Evolutionary conservation across 805 yeast species (phyloP), one percentile per base, ranked within the genome.

Genomic region (Nakazawaea ernobii): DNA sequence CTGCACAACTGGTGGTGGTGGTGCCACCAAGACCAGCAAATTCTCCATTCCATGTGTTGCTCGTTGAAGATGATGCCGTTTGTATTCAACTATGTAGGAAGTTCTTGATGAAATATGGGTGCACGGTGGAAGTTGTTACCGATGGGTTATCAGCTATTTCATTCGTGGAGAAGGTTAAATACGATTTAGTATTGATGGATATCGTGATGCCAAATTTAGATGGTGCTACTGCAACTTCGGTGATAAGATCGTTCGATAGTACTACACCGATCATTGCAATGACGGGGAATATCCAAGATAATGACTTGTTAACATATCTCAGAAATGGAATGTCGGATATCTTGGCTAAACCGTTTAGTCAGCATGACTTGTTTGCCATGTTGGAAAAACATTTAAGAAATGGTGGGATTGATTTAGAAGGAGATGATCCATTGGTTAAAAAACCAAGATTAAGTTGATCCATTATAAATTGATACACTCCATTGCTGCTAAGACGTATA

Each of bases 271-370:
- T 94, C 52, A 84, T 94, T 54, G 95, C 96, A 29, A 88, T 88
- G 96, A 88, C 96, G 1, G 95, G 96, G 36, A 89, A 88, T 60
- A 86, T 88, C 48, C 84, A 86, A 55, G 87, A 84, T 53, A 80
- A 84, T 54, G 96, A 89, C 63, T 70, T 89, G 49, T 85, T 86
- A 41, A 84, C 82, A 1, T 89, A 86, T 62, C 68, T 87, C 50
- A 84, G 84, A 55, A 88, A 89, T 58, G 97, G 97, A 4, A 90
- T 90, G 88, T 83, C 87, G 49, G 96, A 89, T 63, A 88, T 94
- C 33, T 70, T 94, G 53, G 95, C 96, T 4, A 89, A 94, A 60
- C 99, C 99, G 1, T 94, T 94, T 62, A 85, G 95, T 1, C 89
- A 86, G 59, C 87, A 83, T 54, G 96, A 88, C 60, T 70, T 94